Conservation (phyloP, 257 asterid genomes). For the Eustoma russellianum region DNA sequence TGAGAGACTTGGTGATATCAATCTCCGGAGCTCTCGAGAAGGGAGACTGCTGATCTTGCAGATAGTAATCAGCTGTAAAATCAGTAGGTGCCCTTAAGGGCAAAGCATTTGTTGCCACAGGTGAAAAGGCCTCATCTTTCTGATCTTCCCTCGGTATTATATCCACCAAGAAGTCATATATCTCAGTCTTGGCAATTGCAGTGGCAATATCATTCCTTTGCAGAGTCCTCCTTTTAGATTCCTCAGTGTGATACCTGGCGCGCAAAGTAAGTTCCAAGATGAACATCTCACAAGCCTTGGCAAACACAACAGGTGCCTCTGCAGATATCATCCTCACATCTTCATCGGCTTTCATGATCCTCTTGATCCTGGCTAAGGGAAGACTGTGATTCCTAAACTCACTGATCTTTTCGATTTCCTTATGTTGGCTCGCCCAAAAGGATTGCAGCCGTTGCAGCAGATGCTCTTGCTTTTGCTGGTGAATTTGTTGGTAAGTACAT, state of each 20-base stretch:
- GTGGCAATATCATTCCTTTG: conserved; percentile 18
- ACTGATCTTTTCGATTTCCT: conserved; percentile 8
- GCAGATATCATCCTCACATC: conserved; percentile 30
- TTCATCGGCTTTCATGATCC: conserved; percentile 32
- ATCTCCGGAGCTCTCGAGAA: conserved; percentile 8
- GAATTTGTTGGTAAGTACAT: conserved; percentile 13
- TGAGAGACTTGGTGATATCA: background rate
- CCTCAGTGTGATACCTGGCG: conserved; percentile 24
- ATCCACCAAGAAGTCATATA: conserved; percentile 25
- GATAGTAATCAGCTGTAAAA: conserved; percentile 9
- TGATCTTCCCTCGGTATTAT: conserved; percentile 21
- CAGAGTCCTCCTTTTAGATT: conserved; percentile 24
- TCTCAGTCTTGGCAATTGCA: conserved; percentile 22
- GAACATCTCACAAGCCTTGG: conserved; percentile 29
- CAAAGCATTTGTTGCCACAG: conserved; percentile 15
- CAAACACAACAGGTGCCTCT: conserved; percentile 27
- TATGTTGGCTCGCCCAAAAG: conserved; percentile 15
- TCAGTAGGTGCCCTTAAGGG: conserved; percentile 12
- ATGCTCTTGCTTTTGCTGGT: conserved; percentile 14
- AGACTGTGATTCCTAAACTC: conserved; percentile 28
- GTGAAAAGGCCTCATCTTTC: conserved; percentile 11
- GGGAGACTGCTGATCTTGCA: conserved; percentile 15
- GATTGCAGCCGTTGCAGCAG: conserved; percentile 8
- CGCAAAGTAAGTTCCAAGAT: conserved; percentile 23
- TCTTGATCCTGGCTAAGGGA: conserved; percentile 29